Base-by-base conservation (phyloP, 805 yeast genomes). In the Zygosaccharomyces lentus region DNA sequence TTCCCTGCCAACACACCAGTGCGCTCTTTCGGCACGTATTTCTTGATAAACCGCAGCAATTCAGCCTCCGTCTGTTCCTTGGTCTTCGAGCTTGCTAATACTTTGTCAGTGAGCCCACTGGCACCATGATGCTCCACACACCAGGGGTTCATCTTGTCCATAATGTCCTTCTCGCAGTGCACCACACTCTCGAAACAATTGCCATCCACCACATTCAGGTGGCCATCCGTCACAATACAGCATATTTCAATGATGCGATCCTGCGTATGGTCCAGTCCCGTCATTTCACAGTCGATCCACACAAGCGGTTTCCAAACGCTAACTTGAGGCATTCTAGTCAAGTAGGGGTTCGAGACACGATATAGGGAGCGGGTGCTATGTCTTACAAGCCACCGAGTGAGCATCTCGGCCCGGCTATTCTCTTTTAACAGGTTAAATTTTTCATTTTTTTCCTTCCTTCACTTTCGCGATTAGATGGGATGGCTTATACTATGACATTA, bases 271-370 rank as follows among this genome's bases (percentile, higher is more conserved):
- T 91, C 84, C 32, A 93, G 69, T 0, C 99, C 99, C 0, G 99
- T 93, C 99, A 93, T 93, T 64, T 93, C 99, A 67, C 98, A 93
- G 68, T 93, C 99, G 13, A 93, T 75, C 99, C 99, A 93, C 3
- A 93, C 95, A 15, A 91, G 72, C 6, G 77, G 76, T 38, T 66
- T 62, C 51, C 46, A 58, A 19, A 45, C 34, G 15, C 31, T 17
- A 19, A 12, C n/a, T n/a, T 40, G 34, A 12, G 43, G 16, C 37
- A 40, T 40, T 24, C 24, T 38, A 13, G 17, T 38, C 34, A 38
- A 26, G 34, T 38, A 38, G 10, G 41, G 41, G 31, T 38, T 38
- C 15, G 23, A 38, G n/a, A 34, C 25, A 7, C 41, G 41, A 31
- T 38, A 27, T 13, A 38, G 10, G 6, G 34, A 17, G 12, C 41